Percentiles rank a stretch among this genome's conserved stretches.
Evolutionary conservation across 1,284 basidiomycete species (phyloP).

Genomic region (Leccinum fuscescens): DNA sequence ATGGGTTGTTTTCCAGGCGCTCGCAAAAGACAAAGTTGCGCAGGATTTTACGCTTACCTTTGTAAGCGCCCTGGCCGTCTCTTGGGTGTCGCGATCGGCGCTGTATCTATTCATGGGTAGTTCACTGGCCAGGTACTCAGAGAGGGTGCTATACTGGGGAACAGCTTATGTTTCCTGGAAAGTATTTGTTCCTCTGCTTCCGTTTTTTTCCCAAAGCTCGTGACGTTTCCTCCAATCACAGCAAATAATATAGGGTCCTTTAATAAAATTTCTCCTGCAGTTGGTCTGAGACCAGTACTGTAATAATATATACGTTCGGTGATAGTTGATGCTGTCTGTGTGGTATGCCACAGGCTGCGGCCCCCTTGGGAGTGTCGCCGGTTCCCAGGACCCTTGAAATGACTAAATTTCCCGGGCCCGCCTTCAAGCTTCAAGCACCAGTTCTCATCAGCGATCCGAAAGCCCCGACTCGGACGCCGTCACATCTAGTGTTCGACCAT

Average conservation of each 20-base stretch:
- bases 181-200: background rate
- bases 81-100: too few relatives aligned
- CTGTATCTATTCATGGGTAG: too few relatives aligned
- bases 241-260: constrained; percentile 29
- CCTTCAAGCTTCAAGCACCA: background rate
- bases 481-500: background rate
- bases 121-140: too few relatives aligned
- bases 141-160: too few relatives aligned
- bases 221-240: background rate
- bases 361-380: background rate
- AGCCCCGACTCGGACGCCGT: background rate
- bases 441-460: background rate
- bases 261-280: background rate
- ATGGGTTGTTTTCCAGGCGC: constrained; percentile 33
- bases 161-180: too few relatives aligned
- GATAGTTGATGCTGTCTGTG: too few relatives aligned
- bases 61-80: too few relatives aligned
- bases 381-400: background rate
- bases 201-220: background rate
- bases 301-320: too few relatives aligned
- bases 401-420: background rate
- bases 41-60: constrained; percentile 3
- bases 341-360: too few relatives aligned
- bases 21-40: constrained; percentile 23
- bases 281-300: too few relatives aligned